These are phyloP conservation scores for Zymoseptoria pseudotritici DNA, from an alignment of 2,329 filamentous ascomycete species.

Conservation along the genomic window DNA sequence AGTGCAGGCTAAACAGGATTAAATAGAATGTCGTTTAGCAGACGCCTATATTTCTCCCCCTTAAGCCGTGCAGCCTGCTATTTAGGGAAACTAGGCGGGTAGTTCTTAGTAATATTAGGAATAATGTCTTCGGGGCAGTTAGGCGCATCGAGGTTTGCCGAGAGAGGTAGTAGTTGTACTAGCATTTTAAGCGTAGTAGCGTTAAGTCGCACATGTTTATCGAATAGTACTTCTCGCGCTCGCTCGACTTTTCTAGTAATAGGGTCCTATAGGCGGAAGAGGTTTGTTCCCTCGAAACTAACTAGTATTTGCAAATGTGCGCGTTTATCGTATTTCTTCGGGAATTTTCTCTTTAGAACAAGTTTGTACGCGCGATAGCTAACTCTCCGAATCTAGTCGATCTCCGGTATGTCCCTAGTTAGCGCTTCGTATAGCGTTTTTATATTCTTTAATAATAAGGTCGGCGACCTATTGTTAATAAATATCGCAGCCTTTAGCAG, in stretches of 20 bases:
- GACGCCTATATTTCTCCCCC: not conserved
- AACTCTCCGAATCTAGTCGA: not conserved
- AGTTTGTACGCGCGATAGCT: slow-evolving; percentile 1
- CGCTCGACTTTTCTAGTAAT: not conserved
- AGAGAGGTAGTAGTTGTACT: not conserved
- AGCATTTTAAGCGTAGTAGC: not conserved
- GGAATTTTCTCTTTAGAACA: slow-evolving; percentile 1
- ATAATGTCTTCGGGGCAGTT: not conserved
- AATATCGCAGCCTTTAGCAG: not conserved
- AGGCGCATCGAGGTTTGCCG: not conserved
- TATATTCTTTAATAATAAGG: not conserved
- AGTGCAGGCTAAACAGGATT: not conserved
- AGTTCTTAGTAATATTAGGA: not conserved
- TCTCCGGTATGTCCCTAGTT: not conserved
- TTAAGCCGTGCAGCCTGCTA: not conserved
- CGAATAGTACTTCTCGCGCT: not conserved
- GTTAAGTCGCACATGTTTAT: not conserved
- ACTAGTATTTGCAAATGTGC: not conserved
- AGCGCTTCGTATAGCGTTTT: not conserved
- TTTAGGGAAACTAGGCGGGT: not conserved
- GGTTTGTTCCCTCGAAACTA: not conserved
- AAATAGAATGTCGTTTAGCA: not conserved
- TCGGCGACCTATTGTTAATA: not conserved
- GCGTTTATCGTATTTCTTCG: slow-evolving; percentile 1
- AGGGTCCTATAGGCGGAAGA: not conserved